Evolutionary conservation across 208 protist species (phyloP), one percentile per base, ranked within the genome.

Genomic region (Trypanosoma scelopori): DNA sequence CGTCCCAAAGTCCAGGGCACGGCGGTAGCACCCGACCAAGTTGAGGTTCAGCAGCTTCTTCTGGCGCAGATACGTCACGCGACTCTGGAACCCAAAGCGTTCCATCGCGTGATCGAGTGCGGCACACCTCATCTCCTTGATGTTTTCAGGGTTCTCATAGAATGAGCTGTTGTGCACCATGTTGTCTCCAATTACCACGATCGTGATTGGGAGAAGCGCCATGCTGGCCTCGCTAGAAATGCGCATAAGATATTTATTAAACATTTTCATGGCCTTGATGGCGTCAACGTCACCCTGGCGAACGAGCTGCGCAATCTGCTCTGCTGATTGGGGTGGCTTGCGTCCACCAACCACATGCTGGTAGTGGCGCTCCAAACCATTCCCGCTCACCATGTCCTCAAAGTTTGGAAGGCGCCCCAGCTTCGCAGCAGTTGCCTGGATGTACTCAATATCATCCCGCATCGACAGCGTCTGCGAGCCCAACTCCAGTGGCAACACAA

Each of bases 31-130:
- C 43, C 85, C 85, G 15, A 92, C 55, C 1, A 92, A 39, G 65
- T 92, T 92, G 64, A 92, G 53, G 58, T 92, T 92, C 1, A 86
- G 62, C n/a, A 64, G 56, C 46, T 78, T 80, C 43, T 76, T 73
- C 76, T 92, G 85, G 2, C 85, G 81, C 61, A 92, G 52, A 22
- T 87, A 80, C 20, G 82, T 85, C 30, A 79, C 74, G 41, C 79
- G 81, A 28, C 78, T 74, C 39, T 87, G 66, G 23, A 86, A 87
- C 1, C 70, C 66, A 30, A 63, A 75, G 46, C 76, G 70, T 68
- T 91, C 82, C 81, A 88, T 89, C n/a, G 82, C 55, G 70, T 92
- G 85, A 66, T 76, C 53, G 30, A 81, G 46, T 60, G 85, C 60
- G 18, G 72, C 71, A 9, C 52, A 43, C 53, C 60, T 49, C 60